phyloP scores from a whole-genome alignment of 257 asterid genomes.

The Scutellaria baicalensis region DNA sequence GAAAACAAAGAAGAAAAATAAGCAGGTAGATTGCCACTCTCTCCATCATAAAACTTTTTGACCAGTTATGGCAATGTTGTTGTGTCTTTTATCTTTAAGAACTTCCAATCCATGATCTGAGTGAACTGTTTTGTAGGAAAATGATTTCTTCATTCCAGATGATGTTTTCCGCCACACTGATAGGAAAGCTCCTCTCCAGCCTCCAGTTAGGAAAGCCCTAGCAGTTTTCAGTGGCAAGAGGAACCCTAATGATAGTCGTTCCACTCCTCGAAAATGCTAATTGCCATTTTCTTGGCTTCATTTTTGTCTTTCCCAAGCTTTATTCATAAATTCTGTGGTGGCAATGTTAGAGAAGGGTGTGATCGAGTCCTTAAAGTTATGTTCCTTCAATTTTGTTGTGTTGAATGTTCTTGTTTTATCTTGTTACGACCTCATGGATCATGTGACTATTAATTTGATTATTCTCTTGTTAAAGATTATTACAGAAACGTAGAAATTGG shows the following conservation, averaged over 20 bases:
- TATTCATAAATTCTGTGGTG: conserved; percentile 16
- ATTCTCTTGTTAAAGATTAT: background rate
- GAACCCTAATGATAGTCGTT: conserved; percentile 92
- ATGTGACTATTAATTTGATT: background rate
- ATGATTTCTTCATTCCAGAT: conserved; percentile 47
- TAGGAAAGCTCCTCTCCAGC: conserved; percentile 79
- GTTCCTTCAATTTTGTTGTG: background rate
- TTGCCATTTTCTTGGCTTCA: background rate
- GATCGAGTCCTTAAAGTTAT: background rate
- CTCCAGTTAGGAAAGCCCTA: conserved; percentile 80
- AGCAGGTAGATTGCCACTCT: conserved; percentile 38
- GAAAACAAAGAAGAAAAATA: conserved; percentile 77
- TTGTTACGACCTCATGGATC: background rate
- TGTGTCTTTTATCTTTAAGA: background rate
- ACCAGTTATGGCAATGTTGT: background rate
- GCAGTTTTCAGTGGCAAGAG: conserved; percentile 90
- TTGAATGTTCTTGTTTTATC: background rate
- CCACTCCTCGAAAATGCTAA: conserved; percentile 59
- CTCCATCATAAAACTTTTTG: background rate
- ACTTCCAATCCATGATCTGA: background rate
- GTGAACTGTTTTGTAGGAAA: conserved; percentile 35
- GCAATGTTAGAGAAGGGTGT: background rate
- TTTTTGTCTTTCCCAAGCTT: background rate
- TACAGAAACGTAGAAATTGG: too few species aligned
- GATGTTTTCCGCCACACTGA: conserved; percentile 57